phyloP scores from a whole-genome alignment of 768 basidiomycete genomes.

The Kwoniella shandongensis region DNA sequence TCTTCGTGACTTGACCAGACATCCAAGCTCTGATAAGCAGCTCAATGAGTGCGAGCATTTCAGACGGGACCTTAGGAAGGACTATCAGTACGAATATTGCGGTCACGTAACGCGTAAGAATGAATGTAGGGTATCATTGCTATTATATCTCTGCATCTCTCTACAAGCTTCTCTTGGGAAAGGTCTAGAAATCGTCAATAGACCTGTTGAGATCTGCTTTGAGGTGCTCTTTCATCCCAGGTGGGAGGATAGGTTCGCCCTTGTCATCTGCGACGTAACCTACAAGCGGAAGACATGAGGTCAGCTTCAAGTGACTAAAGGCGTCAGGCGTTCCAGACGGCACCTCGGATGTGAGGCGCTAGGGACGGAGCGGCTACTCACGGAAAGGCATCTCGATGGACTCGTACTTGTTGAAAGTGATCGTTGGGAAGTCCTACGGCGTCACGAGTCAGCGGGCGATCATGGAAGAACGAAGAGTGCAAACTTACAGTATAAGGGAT shows the following conservation, averaged over 20 bases:
- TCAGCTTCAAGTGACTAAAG: too few species aligned
- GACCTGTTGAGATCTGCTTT: constrained; percentile 81
- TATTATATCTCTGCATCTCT: neutral
- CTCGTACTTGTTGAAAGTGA: constrained; percentile 79
- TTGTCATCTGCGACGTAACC: constrained; percentile 59
- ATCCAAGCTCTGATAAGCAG: neutral
- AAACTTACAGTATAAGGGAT: constrained; percentile 57
- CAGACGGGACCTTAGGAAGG: neutral
- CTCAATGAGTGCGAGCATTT: constrained; percentile 1
- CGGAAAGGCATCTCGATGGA: constrained; percentile 98
- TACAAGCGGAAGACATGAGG: constrained; percentile 41
- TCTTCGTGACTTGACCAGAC: constrained; percentile 1
- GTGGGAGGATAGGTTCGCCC: constrained; percentile 73
- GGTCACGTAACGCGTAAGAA: neutral
- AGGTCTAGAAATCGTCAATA: constrained; percentile 61
- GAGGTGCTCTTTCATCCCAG: constrained; percentile 84
- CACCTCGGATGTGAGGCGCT: too few species aligned
- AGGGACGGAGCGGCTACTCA: too few species aligned
- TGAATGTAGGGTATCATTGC: neutral
- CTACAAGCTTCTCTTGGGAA: too few species aligned
- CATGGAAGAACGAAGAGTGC: neutral
- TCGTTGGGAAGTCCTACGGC: constrained; percentile 82
- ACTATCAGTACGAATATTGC: neutral
- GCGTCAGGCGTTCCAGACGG: too few species aligned
- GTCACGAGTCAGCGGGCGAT: neutral